A percentile compares a stretch with the other conserved stretches of the same genome.
phyloP scores from a whole-genome alignment of 495 filamentous ascomycete genomes.

The Elasticomyces elasticus region DNA sequence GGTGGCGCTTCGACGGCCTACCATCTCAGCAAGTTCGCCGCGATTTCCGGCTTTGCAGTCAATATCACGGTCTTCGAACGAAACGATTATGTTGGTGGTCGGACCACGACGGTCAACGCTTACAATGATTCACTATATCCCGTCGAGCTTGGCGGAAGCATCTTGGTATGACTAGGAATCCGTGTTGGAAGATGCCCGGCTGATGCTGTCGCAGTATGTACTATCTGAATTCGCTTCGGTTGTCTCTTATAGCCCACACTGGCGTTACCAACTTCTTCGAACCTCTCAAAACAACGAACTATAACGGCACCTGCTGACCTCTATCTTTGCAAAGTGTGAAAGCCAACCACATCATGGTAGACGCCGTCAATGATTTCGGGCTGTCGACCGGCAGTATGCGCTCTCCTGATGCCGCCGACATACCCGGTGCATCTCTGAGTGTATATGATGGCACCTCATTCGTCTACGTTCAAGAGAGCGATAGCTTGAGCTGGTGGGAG shows the following conservation, averaged over 20 bases:
- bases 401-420: slow-evolving; percentile 18
- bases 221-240: no score
- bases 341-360: slow-evolving; percentile 71
- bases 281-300: no score
- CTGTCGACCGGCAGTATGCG: slow-evolving; percentile 39
- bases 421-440: slow-evolving; percentile 47
- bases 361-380: slow-evolving; percentile 62
- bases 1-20: slow-evolving; percentile 83
- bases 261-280: no score
- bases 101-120: slow-evolving; percentile 78
- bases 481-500: slow-evolving; percentile 58
- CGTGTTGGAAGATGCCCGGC: no score
- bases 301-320: no score
- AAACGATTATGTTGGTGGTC: slow-evolving; percentile 68
- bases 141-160: slow-evolving; percentile 82
- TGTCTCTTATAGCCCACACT: no score
- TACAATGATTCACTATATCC: slow-evolving; percentile 59
- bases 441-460: slow-evolving; percentile 78
- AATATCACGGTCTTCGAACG: slow-evolving; percentile 89
- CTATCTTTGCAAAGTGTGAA: no score
- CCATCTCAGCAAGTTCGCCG: slow-evolving; percentile 61
- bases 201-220: no score
- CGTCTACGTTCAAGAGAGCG: slow-evolving; percentile 49
- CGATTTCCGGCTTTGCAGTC: slow-evolving; percentile 39
- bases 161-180: no score